Conservation (phyloP, 2,329 filamentous ascomycete genomes). For the Didymella segeticola region DNA sequence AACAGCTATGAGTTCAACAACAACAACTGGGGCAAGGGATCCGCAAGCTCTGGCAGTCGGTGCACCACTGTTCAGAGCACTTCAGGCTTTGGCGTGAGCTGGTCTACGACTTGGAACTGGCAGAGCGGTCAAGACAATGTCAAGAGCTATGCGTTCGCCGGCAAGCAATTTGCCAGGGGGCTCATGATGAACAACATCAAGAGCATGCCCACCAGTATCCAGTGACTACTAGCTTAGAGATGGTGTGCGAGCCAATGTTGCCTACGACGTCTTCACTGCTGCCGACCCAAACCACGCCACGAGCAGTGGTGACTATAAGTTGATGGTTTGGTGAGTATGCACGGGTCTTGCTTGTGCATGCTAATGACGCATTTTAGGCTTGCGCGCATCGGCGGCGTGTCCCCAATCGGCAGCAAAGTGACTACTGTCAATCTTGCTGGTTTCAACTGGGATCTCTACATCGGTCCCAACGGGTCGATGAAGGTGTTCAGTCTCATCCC, state of each 20-base stretch:
- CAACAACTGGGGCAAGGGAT: slow-evolving; percentile 29
- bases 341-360: not conserved
- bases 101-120: slow-evolving; percentile 29
- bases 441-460: slow-evolving; percentile 62
- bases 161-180: slow-evolving; percentile 26
- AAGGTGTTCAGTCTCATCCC: slow-evolving; percentile 67
- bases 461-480: slow-evolving; percentile 63
- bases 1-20: slow-evolving; percentile 35
- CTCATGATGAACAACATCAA: slow-evolving; percentile 23
- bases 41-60: slow-evolving; percentile 25
- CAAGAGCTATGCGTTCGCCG: slow-evolving; percentile 33
- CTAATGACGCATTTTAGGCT: slow-evolving; percentile 18
- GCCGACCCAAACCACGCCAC: slow-evolving; percentile 28
- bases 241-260: slow-evolving; percentile 31
- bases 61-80: slow-evolving; percentile 31
- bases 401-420: slow-evolving; percentile 27
- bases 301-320: slow-evolving; percentile 35
- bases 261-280: slow-evolving; percentile 37
- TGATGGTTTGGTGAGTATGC: slow-evolving; percentile 33
- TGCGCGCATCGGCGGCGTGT: slow-evolving; percentile 24
- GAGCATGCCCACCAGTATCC: slow-evolving; percentile 26
- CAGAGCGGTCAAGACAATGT: slow-evolving; percentile 31
- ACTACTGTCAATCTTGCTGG: slow-evolving; percentile 55
- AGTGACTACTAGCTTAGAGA: slow-evolving; percentile 27
- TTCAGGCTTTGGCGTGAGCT: slow-evolving; percentile 22